Conservation (phyloP, 352 stramenopile genomes). For the Phytopythium oedochilum region DNA sequence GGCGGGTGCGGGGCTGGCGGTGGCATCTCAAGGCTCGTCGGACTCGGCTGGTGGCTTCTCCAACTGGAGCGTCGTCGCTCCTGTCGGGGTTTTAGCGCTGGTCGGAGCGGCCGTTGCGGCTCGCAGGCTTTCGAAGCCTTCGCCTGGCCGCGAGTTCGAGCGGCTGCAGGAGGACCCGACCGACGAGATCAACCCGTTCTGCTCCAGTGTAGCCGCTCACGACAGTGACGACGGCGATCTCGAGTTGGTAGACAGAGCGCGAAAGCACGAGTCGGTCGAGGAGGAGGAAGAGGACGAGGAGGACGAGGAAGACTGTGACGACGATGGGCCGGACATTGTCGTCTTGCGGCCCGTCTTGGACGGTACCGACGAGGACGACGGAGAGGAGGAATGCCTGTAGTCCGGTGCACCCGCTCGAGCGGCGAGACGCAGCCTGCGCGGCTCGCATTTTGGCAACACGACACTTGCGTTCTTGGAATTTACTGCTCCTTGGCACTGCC, state of each 20-base stretch:
- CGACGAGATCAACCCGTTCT: slow-evolving; percentile 84
- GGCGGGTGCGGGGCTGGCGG: neutral
- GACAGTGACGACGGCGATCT: slow-evolving; percentile 24
- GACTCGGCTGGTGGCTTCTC: slow-evolving; percentile 10
- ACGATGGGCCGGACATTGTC: neutral
- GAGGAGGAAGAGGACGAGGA: slow-evolving; percentile 7
- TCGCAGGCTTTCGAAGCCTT: slow-evolving; percentile 9
- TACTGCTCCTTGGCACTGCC: neutral
- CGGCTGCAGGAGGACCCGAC: slow-evolving; percentile 23
- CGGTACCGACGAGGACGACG: slow-evolving; percentile 2
- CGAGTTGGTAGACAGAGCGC: too few relatives aligned
- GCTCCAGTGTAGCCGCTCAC: slow-evolving; percentile 16
- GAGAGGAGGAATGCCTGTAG: slow-evolving; percentile 8
- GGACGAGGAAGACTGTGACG: slow-evolving; percentile 4
- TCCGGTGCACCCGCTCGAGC: neutral
- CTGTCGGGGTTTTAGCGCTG: slow-evolving; percentile 29
- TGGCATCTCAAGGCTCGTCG: neutral
- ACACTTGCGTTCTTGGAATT: neutral
- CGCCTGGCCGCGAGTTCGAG: slow-evolving; percentile 24
- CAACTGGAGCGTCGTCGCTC: slow-evolving; percentile 42
- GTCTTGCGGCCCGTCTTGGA: slow-evolving; percentile 6
- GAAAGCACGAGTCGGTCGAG: too few relatives aligned
- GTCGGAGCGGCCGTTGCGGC: slow-evolving; percentile 35
- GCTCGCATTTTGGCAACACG: neutral
- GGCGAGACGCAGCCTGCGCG: neutral